Evolutionary conservation across 805 yeast genomes (phyloP).

Genomic region (Millerozyma miso): DNA sequence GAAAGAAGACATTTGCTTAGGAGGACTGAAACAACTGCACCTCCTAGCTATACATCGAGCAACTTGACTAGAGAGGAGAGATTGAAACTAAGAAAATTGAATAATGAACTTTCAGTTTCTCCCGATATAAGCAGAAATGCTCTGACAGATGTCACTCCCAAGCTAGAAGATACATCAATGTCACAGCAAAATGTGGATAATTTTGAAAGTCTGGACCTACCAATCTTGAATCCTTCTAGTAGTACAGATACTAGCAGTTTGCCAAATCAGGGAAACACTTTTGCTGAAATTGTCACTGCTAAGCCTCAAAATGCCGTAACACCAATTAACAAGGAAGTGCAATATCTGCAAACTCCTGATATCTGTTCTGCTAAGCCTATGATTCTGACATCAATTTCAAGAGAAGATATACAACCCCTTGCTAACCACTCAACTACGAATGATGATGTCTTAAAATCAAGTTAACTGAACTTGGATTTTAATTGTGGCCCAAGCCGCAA

Average conservation of each 20-base stretch:
- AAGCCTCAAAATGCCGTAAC: too few relatives aligned
- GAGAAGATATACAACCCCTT: too few relatives aligned
- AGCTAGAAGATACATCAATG: neutral
- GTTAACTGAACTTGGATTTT: too few relatives aligned
- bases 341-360: too few relatives aligned
- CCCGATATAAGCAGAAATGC: neutral
- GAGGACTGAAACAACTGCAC: slow-evolving; percentile 18
- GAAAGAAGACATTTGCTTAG: slow-evolving; percentile 38
- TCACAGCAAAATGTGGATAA: neutral
- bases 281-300: too few relatives aligned
- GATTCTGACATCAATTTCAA: too few relatives aligned
- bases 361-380: too few relatives aligned
- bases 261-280: neutral
- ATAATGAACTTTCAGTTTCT: neutral
- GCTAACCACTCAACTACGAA: too few relatives aligned
- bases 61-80: slow-evolving; percentile 32
- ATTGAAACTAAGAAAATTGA: slow-evolving; percentile 25
- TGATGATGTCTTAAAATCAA: too few relatives aligned
- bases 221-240: neutral
- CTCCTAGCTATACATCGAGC: slow-evolving; percentile 6
- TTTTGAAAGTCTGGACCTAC: neutral
- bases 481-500: too few relatives aligned
- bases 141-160: neutral
- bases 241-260: neutral
- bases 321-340: too few relatives aligned